Conservation (phyloP, 345 rosid genomes). For the Passiflora organensis region DNA sequence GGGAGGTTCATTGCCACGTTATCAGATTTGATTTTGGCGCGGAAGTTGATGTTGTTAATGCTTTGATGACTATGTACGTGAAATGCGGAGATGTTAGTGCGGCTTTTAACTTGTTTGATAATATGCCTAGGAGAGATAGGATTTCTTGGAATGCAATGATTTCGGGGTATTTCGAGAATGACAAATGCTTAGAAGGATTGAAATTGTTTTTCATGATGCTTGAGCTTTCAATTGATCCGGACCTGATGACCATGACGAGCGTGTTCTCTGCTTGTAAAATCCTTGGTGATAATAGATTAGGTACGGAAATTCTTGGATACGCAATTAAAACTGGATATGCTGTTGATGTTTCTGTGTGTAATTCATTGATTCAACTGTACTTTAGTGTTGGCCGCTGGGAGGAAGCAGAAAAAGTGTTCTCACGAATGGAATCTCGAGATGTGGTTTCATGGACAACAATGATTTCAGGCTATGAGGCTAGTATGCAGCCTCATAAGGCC, state of each 20-base stretch:
- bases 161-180: slow-evolving; percentile 78
- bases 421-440: slow-evolving; percentile 20
- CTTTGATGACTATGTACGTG: slow-evolving; percentile 80
- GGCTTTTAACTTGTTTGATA: slow-evolving; percentile 61
- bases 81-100: slow-evolving; percentile 54
- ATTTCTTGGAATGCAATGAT: slow-evolving; percentile 97
- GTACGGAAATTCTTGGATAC: slow-evolving; percentile 42
- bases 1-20: slow-evolving; percentile 82
- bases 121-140: slow-evolving; percentile 65
- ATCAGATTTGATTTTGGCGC: slow-evolving; percentile 61
- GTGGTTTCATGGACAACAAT: slow-evolving; percentile 32
- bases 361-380: slow-evolving; percentile 24
- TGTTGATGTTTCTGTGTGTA: slow-evolving; percentile 19
- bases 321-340: slow-evolving; percentile 12
- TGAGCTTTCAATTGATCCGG: slow-evolving; percentile 59
- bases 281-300: slow-evolving; percentile 54
- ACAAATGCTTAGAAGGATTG: slow-evolving; percentile 56
- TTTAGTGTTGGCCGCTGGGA: slow-evolving; percentile 14
- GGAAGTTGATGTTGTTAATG: slow-evolving; percentile 74
- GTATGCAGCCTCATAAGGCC: slow-evolving; percentile 18
- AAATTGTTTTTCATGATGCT: slow-evolving; percentile 62
- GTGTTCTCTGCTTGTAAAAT: slow-evolving; percentile 35
- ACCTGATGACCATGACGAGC: slow-evolving; percentile 84
- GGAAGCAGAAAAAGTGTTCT: slow-evolving; percentile 26
- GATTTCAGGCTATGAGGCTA: slow-evolving; percentile 24